phyloP scores from a whole-genome alignment of 768 basidiomycete species.

The Psilocybe sp. region DNA sequence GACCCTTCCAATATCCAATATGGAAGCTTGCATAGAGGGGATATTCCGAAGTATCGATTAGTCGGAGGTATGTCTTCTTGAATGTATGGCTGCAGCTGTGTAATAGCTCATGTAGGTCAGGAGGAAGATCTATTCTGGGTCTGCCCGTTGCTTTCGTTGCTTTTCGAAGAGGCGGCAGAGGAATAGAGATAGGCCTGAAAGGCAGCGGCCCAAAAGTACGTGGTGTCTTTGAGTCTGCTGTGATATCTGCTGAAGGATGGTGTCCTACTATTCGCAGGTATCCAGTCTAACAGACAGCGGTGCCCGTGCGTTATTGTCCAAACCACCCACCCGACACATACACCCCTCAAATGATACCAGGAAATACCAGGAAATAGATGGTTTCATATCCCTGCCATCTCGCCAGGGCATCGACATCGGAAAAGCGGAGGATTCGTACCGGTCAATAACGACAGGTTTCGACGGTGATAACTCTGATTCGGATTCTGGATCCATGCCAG shows the following conservation, averaged over 20 bases:
- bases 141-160: conserved; percentile 49
- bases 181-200: conserved; percentile 53
- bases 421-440: conserved; percentile 41
- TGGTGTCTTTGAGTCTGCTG: not conserved
- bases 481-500: conserved; percentile 25
- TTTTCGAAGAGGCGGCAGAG: conserved; percentile 41
- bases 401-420: conserved; percentile 20
- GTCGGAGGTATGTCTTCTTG: conserved; percentile 48
- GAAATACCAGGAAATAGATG: conserved; percentile 64
- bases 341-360: conserved; percentile 28
- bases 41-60: conserved; percentile 64
- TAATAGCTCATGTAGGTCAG: conserved; percentile 46
- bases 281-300: conserved; percentile 57
- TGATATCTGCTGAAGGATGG: not conserved
- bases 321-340: conserved; percentile 51
- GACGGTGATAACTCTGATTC: conserved; percentile 32
- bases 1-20: conserved; percentile 66
- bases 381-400: conserved; percentile 60
- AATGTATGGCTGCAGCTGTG: conserved; percentile 26
- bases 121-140: conserved; percentile 63
- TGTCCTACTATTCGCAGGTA: conserved; percentile 26
- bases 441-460: conserved; percentile 38
- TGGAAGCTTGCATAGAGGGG: conserved; percentile 58
- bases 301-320: conserved; percentile 50
- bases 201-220: conserved; percentile 40